Evolutionary conservation across 164 flowering plant genomes (phyloP).

Genomic region (Annona squamosa): DNA sequence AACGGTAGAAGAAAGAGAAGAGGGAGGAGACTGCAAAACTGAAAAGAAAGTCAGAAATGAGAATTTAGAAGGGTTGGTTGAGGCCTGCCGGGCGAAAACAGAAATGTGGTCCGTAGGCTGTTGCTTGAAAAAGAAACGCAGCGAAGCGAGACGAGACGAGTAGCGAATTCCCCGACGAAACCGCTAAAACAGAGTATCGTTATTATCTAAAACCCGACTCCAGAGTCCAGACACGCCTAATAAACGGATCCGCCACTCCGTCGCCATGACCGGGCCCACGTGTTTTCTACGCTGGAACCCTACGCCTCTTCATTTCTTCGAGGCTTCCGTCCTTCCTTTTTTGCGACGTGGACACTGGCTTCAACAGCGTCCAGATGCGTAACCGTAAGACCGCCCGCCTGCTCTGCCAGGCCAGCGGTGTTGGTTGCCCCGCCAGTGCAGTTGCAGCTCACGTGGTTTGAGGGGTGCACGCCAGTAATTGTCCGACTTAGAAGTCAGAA

Average conservation of each 20-base stretch:
- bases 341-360: too few relatives aligned
- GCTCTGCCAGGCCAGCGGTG: not conserved
- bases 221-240: not conserved
- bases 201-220: not conserved
- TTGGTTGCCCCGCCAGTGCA: not conserved
- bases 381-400: too few relatives aligned
- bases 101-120: too few relatives aligned
- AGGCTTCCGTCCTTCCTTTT: too few relatives aligned
- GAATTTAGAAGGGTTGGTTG: too few relatives aligned
- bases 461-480: not conserved
- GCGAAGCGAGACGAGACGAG: not conserved
- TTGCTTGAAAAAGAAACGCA: not conserved
- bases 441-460: not conserved
- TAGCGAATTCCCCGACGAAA: not conserved
- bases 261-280: not conserved
- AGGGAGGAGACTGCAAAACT: not conserved
- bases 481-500: not conserved
- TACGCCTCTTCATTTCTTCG: too few relatives aligned
- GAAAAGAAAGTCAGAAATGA: constrained; percentile 1
- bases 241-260: not conserved
- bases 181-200: constrained; percentile 14
- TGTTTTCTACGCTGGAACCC: not conserved
- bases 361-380: too few relatives aligned
- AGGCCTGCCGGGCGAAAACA: too few relatives aligned
- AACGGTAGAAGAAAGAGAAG: not conserved